A percentile compares a stretch with the other conserved stretches of the same genome.
phyloP scores from a whole-genome alignment of 805 yeast species.

The Pichia cephalocereana region DNA sequence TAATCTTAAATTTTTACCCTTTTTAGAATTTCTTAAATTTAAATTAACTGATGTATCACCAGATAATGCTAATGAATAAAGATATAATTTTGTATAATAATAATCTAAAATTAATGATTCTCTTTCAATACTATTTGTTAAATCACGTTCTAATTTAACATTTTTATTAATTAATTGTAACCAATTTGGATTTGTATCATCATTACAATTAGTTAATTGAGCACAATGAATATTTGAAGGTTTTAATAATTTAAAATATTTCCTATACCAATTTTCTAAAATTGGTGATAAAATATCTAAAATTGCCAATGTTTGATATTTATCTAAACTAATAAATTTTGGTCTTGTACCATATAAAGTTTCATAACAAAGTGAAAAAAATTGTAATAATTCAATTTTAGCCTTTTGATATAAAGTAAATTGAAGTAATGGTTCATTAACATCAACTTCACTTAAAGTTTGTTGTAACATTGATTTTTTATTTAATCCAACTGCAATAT shows the following conservation, averaged over 20 bases:
- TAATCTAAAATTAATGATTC: constrained; percentile 76
- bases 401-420: constrained; percentile 65
- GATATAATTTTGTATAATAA: constrained; percentile 74
- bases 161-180: constrained; percentile 19
- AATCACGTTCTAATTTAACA: constrained; percentile 30
- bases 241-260: constrained; percentile 45
- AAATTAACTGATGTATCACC: constrained; percentile 32
- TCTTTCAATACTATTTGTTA: constrained; percentile 40
- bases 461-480: constrained; percentile 70
- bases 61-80: constrained; percentile 72
- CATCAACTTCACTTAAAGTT: constrained; percentile 57
- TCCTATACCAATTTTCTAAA: constrained; percentile 67
- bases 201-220: constrained; percentile 8
- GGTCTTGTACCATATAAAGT: constrained; percentile 65
- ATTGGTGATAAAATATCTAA: constrained; percentile 68
- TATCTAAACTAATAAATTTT: constrained; percentile 40
- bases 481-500: constrained; percentile 73
- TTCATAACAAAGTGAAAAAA: constrained; percentile 76
- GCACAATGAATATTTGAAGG: constrained; percentile 35
- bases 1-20: constrained; percentile 35
- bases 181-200: constrained; percentile 10
- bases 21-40: constrained; percentile 18
- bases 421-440: constrained; percentile 30
- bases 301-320: constrained; percentile 60
- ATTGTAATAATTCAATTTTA: constrained; percentile 67